These are phyloP conservation scores for Kodamaea neixiangensis DNA, from an alignment of 805 yeast genomes.

Conservation along the genomic window DNA sequence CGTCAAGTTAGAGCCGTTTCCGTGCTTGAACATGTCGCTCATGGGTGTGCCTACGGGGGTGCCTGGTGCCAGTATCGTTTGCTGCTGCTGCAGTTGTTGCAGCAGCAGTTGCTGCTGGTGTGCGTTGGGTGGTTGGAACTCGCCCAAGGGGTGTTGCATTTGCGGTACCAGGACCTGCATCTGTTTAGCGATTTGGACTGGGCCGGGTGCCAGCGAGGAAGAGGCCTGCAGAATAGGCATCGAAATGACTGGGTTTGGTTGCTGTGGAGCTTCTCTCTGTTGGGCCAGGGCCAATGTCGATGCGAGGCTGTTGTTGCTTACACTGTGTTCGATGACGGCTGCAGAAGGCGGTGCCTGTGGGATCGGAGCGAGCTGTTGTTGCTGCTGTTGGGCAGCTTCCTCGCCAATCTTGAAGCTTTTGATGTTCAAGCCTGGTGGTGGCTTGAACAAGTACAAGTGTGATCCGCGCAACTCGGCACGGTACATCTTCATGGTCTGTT, in stretches of 20 bases:
- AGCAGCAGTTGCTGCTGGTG: background rate
- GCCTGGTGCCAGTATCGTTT: background rate
- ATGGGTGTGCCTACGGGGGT: slow-evolving; percentile 13
- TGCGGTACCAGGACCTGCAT: slow-evolving; percentile 1
- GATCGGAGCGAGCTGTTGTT: background rate
- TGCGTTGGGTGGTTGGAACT: background rate
- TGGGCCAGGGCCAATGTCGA: slow-evolving; percentile 1
- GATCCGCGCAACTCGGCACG: slow-evolving; percentile 75
- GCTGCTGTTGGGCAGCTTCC: slow-evolving; percentile 12
- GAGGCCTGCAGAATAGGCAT: background rate
- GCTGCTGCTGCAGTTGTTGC: background rate
- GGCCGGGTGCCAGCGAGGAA: background rate
- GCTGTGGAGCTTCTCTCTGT: background rate
- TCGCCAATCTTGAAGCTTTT: slow-evolving; percentile 27
- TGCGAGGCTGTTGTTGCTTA: slow-evolving; percentile 4
- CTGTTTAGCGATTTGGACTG: slow-evolving; percentile 3
- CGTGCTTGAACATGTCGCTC: slow-evolving; percentile 17
- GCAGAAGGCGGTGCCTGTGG: background rate
- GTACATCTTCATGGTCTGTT: slow-evolving; percentile 46
- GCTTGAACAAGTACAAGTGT: slow-evolving; percentile 59
- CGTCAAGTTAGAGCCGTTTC: slow-evolving; percentile 18
- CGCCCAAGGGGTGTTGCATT: slow-evolving; percentile 1
- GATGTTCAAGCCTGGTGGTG: slow-evolving; percentile 49
- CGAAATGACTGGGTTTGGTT: background rate
- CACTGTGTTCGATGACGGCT: background rate